phyloP scores from a whole-genome alignment of 352 stramenopile genomes.

The Proteromonas lacertae region DNA sequence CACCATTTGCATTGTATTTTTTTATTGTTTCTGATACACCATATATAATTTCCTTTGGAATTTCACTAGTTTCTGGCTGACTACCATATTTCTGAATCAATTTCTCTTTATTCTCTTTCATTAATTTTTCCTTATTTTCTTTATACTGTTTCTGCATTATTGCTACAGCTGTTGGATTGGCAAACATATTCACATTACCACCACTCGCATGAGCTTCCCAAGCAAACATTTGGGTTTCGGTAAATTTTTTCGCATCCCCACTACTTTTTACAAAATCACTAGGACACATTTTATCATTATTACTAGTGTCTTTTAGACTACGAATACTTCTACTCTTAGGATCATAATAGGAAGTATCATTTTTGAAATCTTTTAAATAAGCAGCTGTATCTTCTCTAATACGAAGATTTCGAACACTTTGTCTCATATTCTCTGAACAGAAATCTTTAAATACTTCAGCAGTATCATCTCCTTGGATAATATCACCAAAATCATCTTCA shows the following conservation, averaged over 20 bases:
- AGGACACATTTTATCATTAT: constrained; percentile 61
- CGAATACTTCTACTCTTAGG: constrained; percentile 87
- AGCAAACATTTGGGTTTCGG: constrained; percentile 38
- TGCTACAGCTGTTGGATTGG: not conserved
- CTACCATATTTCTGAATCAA: too few relatives aligned
- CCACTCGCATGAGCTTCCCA: constrained; percentile 25
- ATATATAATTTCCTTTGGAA: too few relatives aligned
- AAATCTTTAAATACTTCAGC: constrained; percentile 64
- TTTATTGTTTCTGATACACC: too few relatives aligned
- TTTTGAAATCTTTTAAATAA: constrained; percentile 88
- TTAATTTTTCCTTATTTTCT: too few relatives aligned
- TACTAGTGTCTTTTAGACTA: constrained; percentile 54
- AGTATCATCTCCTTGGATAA: constrained; percentile 35
- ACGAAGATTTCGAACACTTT: constrained; percentile 71
- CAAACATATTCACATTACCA: constrained; percentile 23
- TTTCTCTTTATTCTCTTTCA: too few relatives aligned
- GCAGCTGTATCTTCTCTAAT: constrained; percentile 97
- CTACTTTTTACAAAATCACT: constrained; percentile 71
- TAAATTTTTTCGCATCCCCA: constrained; percentile 56
- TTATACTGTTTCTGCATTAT: too few relatives aligned
- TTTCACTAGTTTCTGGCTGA: too few relatives aligned
- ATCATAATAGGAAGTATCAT: constrained; percentile 92
- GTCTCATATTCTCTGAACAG: constrained; percentile 87
- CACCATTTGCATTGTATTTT: too few relatives aligned
- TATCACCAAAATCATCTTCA: constrained; percentile 50